Evolutionary conservation across 805 yeast genomes (phyloP).

Genomic region (Ogataea corticis): DNA sequence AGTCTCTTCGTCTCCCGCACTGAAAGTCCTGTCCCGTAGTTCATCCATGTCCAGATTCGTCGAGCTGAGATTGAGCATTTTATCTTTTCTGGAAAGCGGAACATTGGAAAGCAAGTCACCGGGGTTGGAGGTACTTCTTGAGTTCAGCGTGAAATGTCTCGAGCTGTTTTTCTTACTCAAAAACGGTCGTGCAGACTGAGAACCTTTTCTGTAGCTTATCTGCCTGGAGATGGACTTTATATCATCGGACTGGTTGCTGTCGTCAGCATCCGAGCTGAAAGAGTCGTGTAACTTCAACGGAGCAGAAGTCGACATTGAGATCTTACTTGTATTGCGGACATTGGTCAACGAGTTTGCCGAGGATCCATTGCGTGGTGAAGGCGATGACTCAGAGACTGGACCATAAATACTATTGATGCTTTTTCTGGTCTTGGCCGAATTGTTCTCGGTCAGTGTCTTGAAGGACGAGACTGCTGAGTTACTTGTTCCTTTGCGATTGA

Average conservation of each 20-base stretch:
- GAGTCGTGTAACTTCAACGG: constrained; percentile 12
- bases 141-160: constrained; percentile 52
- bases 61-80: neutral
- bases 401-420: neutral
- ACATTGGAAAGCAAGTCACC: constrained; percentile 85
- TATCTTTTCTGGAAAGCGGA: constrained; percentile 44
- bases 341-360: constrained; percentile 3
- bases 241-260: constrained; percentile 22
- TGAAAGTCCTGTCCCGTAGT: constrained; percentile 41
- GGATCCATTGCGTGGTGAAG: constrained; percentile 4
- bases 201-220: neutral
- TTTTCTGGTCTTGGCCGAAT: constrained; percentile 3
- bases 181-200: constrained; percentile 6
- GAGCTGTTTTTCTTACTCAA: constrained; percentile 26
- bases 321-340: neutral
- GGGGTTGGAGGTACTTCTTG: constrained; percentile 66
- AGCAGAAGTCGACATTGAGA: constrained; percentile 1
- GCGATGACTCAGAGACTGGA: neutral
- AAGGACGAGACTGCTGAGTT: constrained; percentile 5
- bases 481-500: constrained; percentile 3
- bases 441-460: constrained; percentile 9
- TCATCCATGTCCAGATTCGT: constrained; percentile 24
- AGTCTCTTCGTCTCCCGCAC: constrained; percentile 62
- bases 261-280: constrained; percentile 28
- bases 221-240: constrained; percentile 3